Conservation (phyloP, 208 protist genomes). For the Acanthamoeba castellanii region DNA sequence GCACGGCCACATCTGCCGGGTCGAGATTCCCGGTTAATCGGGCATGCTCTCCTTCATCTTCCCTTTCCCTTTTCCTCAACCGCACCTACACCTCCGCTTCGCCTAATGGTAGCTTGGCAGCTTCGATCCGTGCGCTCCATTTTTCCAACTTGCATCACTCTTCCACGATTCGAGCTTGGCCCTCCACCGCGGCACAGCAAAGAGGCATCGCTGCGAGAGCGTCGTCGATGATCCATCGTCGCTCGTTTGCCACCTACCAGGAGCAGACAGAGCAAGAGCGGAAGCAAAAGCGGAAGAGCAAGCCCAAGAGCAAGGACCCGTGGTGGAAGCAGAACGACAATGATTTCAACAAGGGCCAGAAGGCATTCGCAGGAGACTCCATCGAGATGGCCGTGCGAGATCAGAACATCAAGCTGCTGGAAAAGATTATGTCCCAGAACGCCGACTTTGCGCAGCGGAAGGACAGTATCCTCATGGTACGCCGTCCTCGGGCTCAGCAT, state of each 20-base stretch:
- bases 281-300: not conserved
- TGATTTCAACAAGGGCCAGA: constrained; percentile 38
- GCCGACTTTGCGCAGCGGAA: constrained; percentile 25
- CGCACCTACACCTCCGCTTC: not conserved
- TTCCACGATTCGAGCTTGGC: not conserved
- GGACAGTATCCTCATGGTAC: constrained; percentile 69
- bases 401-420: constrained; percentile 67
- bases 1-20: no score
- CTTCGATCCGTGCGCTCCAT: not conserved
- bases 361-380: not conserved
- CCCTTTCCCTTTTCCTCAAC: no score
- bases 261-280: not conserved
- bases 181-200: not conserved
- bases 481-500: not conserved
- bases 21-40: not conserved
- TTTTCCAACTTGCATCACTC: not conserved
- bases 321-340: constrained; percentile 57
- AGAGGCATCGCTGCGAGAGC: not conserved
- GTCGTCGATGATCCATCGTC: not conserved
- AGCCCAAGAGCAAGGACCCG: not conserved
- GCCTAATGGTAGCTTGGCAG: not conserved
- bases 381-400: constrained; percentile 68
- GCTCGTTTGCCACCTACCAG: not conserved
- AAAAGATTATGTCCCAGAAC: constrained; percentile 21
- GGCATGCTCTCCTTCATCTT: no score